A percentile compares a stretch with the other conserved stretches of the same genome.
Conservation (phyloP, 1,139 yeast species). For the Pichia sp. region DNA sequence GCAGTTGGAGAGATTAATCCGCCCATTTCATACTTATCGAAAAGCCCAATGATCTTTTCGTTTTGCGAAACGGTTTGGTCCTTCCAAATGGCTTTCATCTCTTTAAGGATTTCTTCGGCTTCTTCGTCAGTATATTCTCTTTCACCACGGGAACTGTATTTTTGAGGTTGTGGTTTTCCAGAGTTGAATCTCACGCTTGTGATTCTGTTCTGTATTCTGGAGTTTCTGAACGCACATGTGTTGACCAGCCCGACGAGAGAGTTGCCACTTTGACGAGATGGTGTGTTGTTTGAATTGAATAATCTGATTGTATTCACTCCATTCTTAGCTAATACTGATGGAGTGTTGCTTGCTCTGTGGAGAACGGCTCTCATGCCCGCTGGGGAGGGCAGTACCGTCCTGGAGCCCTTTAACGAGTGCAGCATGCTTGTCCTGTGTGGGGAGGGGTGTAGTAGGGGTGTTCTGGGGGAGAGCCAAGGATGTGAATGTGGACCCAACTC, state of each 20-base stretch:
- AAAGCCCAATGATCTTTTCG: constrained; percentile 22
- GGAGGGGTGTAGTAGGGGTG: no score
- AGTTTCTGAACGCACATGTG: not conserved
- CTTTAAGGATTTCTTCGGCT: constrained; percentile 23
- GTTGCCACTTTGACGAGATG: not conserved
- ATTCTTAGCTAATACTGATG: no score
- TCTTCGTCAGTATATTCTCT: constrained; percentile 30
- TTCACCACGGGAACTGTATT: constrained; percentile 23
- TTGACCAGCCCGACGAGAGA: no score
- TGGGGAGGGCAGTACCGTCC: not conserved
- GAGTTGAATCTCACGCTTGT: constrained; percentile 16
- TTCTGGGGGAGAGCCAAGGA: no score
- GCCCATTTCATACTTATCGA: constrained; percentile 31
- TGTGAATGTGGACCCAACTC: no score
- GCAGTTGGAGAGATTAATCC: constrained; percentile 32
- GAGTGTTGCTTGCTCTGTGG: no score
- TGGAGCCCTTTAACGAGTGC: constrained; percentile 3
- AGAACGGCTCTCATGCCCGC: not conserved
- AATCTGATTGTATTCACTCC: constrained; percentile 2
- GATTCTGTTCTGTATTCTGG: not conserved
- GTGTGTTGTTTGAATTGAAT: constrained; percentile 1
- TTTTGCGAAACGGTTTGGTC: constrained; percentile 23
- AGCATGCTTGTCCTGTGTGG: constrained; percentile 4
- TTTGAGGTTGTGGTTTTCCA: constrained; percentile 6
- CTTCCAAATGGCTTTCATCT: constrained; percentile 29